Evolutionary conservation across 345 rosid species (phyloP).

Genomic region (Salix exigua): DNA sequence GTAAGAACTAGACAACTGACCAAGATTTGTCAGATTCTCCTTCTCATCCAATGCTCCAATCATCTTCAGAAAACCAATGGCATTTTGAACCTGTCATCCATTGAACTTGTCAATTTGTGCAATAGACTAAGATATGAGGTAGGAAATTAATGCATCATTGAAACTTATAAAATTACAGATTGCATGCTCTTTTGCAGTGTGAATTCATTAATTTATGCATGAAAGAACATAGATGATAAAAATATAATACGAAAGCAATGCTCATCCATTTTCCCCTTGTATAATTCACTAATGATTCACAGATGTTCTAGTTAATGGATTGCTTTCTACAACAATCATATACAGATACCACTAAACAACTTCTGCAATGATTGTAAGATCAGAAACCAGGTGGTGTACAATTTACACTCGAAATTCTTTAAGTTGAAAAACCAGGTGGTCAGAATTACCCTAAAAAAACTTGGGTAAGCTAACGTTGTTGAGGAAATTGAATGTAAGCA

Average conservation of each 20-base stretch:
- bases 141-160: background rate
- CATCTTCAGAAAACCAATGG: slow-evolving; percentile 86
- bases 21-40: slow-evolving; percentile 91
- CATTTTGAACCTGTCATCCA: slow-evolving; percentile 81
- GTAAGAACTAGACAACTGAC: slow-evolving; percentile 45
- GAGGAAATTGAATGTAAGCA: background rate
- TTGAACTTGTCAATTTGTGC: slow-evolving; percentile 5
- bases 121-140: background rate
- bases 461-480: background rate
- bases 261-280: background rate
- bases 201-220: background rate
- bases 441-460: background rate
- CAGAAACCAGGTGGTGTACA: background rate
- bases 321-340: background rate
- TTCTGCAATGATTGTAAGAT: background rate
- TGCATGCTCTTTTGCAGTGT: background rate
- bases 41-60: slow-evolving; percentile 85
- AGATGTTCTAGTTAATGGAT: background rate
- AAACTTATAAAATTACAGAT: background rate
- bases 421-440: background rate
- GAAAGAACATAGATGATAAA: background rate
- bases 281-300: background rate
- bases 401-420: background rate
- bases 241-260: background rate
- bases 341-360: background rate